Conservation (phyloP, 306 rosid species). For the Pyrus bretschneideri region DNA sequence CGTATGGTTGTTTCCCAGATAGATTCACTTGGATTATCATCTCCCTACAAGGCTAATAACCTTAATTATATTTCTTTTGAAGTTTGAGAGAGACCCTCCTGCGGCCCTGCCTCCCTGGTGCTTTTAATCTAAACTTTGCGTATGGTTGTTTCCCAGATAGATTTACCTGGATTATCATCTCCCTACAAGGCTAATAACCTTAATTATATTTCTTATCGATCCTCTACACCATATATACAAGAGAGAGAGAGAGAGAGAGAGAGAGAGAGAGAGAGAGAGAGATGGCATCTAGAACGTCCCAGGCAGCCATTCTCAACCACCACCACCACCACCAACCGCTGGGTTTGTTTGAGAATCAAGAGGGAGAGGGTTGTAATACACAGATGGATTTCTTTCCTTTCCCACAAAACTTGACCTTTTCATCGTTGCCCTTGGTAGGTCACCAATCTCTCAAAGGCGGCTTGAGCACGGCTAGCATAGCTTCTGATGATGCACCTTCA, state of each 20-base stretch:
- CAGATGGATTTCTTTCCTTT: conserved; percentile 67
- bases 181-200: not conserved
- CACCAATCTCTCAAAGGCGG: conserved; percentile 34
- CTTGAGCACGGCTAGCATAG: conserved; percentile 17
- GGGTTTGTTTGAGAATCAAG: conserved; percentile 54
- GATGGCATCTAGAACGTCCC: conserved; percentile 46
- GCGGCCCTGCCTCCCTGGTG: not conserved
- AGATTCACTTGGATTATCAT: not conserved
- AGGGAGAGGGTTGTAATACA: conserved; percentile 17
- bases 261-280: conserved; percentile 11
- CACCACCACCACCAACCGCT: not conserved
- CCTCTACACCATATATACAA: conserved; percentile 9
- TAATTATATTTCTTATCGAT: not conserved
- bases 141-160: not conserved
- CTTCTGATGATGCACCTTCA: conserved; percentile 18
- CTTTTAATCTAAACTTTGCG: conserved; percentile 7
- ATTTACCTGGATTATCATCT: not conserved
- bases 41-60: not conserved
- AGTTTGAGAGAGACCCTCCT: conserved; percentile 10
- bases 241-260: conserved; percentile 10
- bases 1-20: not conserved
- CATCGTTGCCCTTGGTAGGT: conserved; percentile 29
- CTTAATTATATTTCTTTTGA: not conserved
- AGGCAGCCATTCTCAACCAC: conserved; percentile 1
- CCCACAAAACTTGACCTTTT: conserved; percentile 44